A percentile compares a stretch with the other conserved stretches of the same genome.
Evolutionary conservation across 108 stramenopile genomes (phyloP).

Genomic region (Skeletonema menzelii): DNA sequence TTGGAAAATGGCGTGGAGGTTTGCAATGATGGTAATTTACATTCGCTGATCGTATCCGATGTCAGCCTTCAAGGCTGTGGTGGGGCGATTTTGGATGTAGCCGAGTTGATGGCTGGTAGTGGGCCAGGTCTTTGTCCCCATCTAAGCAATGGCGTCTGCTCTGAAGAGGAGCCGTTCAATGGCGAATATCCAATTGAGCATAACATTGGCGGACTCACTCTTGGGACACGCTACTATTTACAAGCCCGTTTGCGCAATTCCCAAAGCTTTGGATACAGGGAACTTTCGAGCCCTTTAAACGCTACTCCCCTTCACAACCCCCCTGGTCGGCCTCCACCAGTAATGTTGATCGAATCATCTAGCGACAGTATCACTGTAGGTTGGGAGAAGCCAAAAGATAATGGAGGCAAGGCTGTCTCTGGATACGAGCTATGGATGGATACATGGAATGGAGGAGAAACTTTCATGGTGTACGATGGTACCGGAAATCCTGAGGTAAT

Average conservation of each 20-base stretch:
- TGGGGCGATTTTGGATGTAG: conserved; percentile 21
- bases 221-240: conserved; percentile 68
- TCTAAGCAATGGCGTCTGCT: conserved; percentile 40
- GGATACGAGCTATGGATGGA: conserved; percentile 90
- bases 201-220: conserved; percentile 46
- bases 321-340: conserved; percentile 72
- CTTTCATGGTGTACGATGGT: conserved; percentile 79
- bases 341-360: conserved; percentile 60
- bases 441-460: conserved; percentile 74
- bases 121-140: conserved; percentile 51
- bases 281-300: conserved; percentile 28
- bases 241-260: conserved; percentile 70
- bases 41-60: conserved; percentile 27
- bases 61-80: conserved; percentile 56
- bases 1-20: conserved; percentile 48
- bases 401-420: conserved; percentile 75
- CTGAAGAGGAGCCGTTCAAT: conserved; percentile 46
- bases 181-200: conserved; percentile 54
- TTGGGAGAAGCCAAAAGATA: conserved; percentile 68
- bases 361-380: conserved; percentile 65
- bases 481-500: conserved; percentile 52
- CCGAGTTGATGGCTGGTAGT: conserved; percentile 45
- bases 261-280: conserved; percentile 55
- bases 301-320: conserved; percentile 51
- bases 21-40: conserved; percentile 79